Base-by-base conservation (phyloP, 768 basidiomycete species). In the Leucogyrophana mollusca region DNA sequence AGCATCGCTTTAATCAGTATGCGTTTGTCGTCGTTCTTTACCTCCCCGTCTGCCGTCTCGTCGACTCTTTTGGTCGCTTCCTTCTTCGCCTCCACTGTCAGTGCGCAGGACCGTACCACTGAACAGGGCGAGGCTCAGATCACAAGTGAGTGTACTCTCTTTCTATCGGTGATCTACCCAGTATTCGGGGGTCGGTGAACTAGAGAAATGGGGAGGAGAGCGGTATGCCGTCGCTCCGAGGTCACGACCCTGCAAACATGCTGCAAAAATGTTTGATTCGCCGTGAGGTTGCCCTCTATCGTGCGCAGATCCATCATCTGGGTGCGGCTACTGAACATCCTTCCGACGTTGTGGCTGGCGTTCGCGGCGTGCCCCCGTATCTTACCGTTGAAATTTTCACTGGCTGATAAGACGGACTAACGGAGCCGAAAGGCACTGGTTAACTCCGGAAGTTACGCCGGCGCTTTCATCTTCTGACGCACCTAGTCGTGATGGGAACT, bases 91-190 rank as follows among this genome's bases (percentile, higher is more conserved):
- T 24, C 20, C 14, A 17, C 46, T 5, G 46, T 23, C 17, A 9
- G 21, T 6, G 59, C 64, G 4, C 57, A 61, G 38, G 62, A 67
- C 41, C 67, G 66, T 33, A 58, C 68, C 1, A 57, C 64, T 1
- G 69, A 71, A 41, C 58, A 59, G 10, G 62, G 58, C 16, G 73
- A 71, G 50, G 66, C 67, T 0, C 52, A 66, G 14, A 70, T 73
- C n/a, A 53, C 57, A 40, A 64, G 74, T 72, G 33, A 36, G 65
- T n/a, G n/a, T 58, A 13, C 17, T 4, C 46, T 40, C 9, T 20
- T 45, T 44, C 17, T 43, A 43, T 9, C 21, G 4, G 30, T 7
- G 6, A 7, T 30, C 27, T 30, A 30, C 13, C 27, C 13, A 6
- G 27, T n/a, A n/a, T n/a, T n/a, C n/a, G n/a, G n/a, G n/a, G n/a